Conservation (phyloP, 2,329 filamentous ascomycete species). For the Exserohilum rostratum region DNA sequence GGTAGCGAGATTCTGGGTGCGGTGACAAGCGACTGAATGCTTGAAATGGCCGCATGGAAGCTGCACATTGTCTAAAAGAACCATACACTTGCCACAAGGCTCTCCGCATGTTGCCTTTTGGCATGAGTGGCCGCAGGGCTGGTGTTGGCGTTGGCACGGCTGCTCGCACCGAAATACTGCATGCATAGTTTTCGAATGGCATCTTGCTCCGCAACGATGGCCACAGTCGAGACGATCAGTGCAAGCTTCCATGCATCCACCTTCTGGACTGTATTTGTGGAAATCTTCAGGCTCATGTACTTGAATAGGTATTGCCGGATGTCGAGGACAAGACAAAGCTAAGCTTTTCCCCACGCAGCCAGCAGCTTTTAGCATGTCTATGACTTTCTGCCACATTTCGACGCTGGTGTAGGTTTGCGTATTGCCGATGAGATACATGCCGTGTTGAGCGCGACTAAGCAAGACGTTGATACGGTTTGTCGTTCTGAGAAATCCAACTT, state of each 20-base stretch:
- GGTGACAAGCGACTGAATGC: slow-evolving; percentile 17
- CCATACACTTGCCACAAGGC: slow-evolving; percentile 31
- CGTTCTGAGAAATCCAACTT: slow-evolving; percentile 69
- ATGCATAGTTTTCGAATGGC: slow-evolving; percentile 42
- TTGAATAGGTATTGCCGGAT: slow-evolving; percentile 31
- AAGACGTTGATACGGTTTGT: slow-evolving; percentile 73
- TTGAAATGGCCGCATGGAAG: slow-evolving; percentile 40
- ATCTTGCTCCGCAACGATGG: slow-evolving; percentile 35
- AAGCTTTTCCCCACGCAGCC: slow-evolving; percentile 25
- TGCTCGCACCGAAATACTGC: slow-evolving; percentile 31
- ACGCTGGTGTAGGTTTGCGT: slow-evolving; percentile 62
- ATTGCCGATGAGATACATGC: slow-evolving; percentile 75
- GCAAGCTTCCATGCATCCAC: slow-evolving; percentile 37
- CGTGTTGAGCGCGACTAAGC: slow-evolving; percentile 69
- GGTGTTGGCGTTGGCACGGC: slow-evolving; percentile 31
- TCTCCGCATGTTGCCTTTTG: slow-evolving; percentile 38
- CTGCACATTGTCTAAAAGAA: slow-evolving; percentile 24
- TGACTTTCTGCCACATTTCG: slow-evolving; percentile 68
- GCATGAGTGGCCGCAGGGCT: slow-evolving; percentile 36
- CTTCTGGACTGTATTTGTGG: slow-evolving; percentile 33
- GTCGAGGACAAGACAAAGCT: slow-evolving; percentile 37
- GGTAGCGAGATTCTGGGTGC: slow-evolving; percentile 3
- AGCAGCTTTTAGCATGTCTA: slow-evolving; percentile 55
- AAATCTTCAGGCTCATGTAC: slow-evolving; percentile 40
- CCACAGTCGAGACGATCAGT: slow-evolving; percentile 35